Percentiles rank a stretch among this genome's conserved stretches.
Evolutionary conservation across 148 eudicot genomes (phyloP).

Genomic region (Rheum nobile): DNA sequence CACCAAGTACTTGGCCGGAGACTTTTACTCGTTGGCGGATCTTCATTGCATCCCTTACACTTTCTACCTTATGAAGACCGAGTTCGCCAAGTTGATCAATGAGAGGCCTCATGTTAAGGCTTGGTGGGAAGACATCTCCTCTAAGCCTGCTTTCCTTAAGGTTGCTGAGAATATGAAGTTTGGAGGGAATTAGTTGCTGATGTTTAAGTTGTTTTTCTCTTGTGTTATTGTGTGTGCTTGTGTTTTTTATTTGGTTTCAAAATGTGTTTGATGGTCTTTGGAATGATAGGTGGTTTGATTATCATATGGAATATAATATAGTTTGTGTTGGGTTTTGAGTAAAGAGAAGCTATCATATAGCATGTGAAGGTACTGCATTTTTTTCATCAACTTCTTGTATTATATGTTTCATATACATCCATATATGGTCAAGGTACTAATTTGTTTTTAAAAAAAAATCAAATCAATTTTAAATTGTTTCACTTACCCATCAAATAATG

Average conservation of each 20-base stretch:
- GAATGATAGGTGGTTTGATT: not conserved
- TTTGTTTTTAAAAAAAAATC: not conserved
- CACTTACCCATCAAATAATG: not conserved
- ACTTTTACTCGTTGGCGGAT: constrained; percentile 28
- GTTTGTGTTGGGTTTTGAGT: not conserved
- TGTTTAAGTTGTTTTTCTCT: not conserved
- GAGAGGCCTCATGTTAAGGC: constrained; percentile 28
- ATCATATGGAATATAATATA: not conserved
- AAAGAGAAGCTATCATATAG: not conserved
- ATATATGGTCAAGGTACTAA: not conserved
- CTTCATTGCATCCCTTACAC: constrained; percentile 30
- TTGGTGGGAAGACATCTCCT: constrained; percentile 35
- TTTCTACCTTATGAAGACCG: constrained; percentile 22
- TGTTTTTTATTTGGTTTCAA: not conserved
- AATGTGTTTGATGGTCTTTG: not conserved
- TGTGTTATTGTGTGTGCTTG: not conserved
- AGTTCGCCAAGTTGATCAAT: constrained; percentile 19
- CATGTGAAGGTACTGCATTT: not conserved
- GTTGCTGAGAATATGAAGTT: constrained; percentile 18
- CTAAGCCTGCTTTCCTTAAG: constrained; percentile 21
- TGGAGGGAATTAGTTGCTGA: not conserved
- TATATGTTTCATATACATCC: not conserved
- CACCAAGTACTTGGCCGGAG: constrained; percentile 38
- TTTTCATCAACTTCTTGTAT: not conserved
- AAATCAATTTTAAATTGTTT: not conserved